Evolutionary conservation across 495 filamentous ascomycete species (phyloP), one percentile per base, ranked within the genome.

Genomic region (Cryomyces antarcticus): DNA sequence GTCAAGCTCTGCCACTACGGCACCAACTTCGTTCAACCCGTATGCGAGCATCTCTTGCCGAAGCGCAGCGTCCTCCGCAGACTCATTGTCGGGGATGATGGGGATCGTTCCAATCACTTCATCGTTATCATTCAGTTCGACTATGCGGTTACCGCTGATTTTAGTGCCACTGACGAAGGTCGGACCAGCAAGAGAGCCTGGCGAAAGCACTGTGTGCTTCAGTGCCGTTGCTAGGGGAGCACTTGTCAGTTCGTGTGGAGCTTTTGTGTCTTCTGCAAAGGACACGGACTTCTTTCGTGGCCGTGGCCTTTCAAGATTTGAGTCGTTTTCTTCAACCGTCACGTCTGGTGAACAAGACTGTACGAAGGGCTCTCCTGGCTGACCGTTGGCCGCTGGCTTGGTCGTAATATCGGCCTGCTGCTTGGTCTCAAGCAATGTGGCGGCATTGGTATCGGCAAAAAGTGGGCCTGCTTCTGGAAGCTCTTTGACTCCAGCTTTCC

Each of bases 41-140:
- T 95, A 96, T 46, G 80, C 66, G n/a, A 95, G 61, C 89, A 97
- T 96, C 49, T 95, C 75, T 42, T 78, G 73, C 7, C 92, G 80
- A 3, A 93, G 58, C n/a, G 65, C 64, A 7, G 81, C 77, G 53
- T 93, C 87, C 48, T 93, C 86, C 4, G 66, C 58, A 0, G 81
- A 72, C 51, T 97, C 92, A 42, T 81, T 66, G 0, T 73, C 45
- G 36, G 67, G 66, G 5, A 64, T 51, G 17, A 63, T 46, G 4
- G 60, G 55, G 9, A 50, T 52, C 17, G 43, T 46, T 4, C 41
- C 46, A 5, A 59, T 39, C n/a, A 51, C 50, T 9, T 59, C 45
- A 35, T 61, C 59, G 34, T 59, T 46, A 4, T 61, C 57, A 34
- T 58, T 49, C 29, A 62, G 24, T 45, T 57, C 54, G 41, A 59